Conservation (phyloP, 176 grass and related monocot species). For the Themeda triandra region DNA sequence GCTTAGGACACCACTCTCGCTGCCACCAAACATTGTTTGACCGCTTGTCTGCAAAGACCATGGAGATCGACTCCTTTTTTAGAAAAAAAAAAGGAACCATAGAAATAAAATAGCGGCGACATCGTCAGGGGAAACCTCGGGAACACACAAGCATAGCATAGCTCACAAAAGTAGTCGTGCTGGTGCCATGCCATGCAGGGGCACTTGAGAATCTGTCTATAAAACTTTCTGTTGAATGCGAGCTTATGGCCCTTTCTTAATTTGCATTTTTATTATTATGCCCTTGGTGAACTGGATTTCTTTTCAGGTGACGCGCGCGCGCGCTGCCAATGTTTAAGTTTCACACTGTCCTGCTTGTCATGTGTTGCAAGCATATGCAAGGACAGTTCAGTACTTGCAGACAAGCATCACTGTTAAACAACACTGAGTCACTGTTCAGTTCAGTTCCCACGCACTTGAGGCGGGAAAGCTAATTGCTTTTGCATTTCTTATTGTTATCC, state of each 20-base stretch:
- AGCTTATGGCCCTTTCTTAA: background rate
- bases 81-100: background rate
- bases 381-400: background rate
- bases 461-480: background rate
- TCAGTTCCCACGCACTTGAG: conserved; percentile 16
- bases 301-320: conserved; percentile 14
- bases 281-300: conserved; percentile 7
- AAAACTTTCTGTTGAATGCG: background rate
- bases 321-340: conserved; percentile 16
- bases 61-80: conserved; percentile 43
- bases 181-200: conserved; percentile 24
- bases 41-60: conserved; percentile 61
- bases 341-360: background rate
- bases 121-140: conserved; percentile 64
- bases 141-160: conserved; percentile 44
- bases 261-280: background rate
- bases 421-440: background rate
- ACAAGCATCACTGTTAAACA: conserved; percentile 6
- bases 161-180: conserved; percentile 21
- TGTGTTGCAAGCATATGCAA: background rate
- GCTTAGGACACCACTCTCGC: conserved; percentile 15
- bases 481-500: conserved; percentile 2
- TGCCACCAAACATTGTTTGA: conserved; percentile 61
- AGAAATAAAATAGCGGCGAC: conserved; percentile 26
- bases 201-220: conserved; percentile 15